phyloP scores from a whole-genome alignment of 139 green algal genomes.

The Asterochloris erici region DNA sequence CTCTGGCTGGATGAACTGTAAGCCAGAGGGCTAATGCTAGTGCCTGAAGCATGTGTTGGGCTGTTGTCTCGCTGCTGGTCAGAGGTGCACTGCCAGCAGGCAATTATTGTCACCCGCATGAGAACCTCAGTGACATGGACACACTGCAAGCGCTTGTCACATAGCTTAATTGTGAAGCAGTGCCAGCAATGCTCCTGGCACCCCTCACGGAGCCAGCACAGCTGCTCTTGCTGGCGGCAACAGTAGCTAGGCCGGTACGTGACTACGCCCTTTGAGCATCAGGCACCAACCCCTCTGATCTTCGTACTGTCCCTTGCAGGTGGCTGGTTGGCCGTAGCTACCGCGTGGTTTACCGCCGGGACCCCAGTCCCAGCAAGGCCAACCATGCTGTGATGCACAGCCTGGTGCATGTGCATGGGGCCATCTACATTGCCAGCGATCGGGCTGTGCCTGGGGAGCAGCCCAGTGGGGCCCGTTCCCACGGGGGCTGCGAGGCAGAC shows the following conservation, averaged over 20 bases:
- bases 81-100: neutral
- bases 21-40: too few relatives aligned
- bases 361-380: constrained; percentile 1
- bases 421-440: neutral
- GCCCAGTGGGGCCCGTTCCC: neutral
- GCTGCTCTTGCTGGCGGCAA: too few relatives aligned
- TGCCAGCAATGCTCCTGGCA: too few relatives aligned
- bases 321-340: constrained; percentile 17
- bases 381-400: neutral
- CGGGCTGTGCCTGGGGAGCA: neutral
- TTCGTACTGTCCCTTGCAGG: neutral
- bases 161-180: neutral
- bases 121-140: neutral
- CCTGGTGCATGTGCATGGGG: constrained; percentile 10
- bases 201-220: neutral
- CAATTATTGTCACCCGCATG: neutral
- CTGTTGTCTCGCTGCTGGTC: too few relatives aligned
- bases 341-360: neutral
- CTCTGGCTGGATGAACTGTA: too few relatives aligned
- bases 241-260: too few relatives aligned
- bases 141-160: too few relatives aligned
- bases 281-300: too few relatives aligned
- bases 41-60: too few relatives aligned
- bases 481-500: too few relatives aligned
- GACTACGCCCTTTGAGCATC: too few relatives aligned